Evolutionary conservation across 805 yeast species (phyloP).

Genomic region (Ogataea neopini): DNA sequence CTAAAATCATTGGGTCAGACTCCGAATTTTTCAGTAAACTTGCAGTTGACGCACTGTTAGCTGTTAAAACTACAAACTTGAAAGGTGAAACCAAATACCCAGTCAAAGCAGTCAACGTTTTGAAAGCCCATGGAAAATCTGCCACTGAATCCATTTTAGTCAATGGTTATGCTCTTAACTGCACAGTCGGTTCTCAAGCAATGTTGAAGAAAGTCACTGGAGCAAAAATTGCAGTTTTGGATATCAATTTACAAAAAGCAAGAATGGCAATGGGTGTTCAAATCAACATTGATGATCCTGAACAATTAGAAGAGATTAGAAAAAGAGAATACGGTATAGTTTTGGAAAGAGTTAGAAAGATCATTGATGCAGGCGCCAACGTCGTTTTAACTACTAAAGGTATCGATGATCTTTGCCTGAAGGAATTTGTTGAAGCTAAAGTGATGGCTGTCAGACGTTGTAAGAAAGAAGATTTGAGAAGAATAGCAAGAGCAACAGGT

Average conservation of each 20-base stretch:
- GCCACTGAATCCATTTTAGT: constrained; percentile 83
- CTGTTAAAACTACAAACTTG: constrained; percentile 85
- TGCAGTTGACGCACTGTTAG: constrained; percentile 94
- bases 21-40: constrained; percentile 84
- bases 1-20: constrained; percentile 93
- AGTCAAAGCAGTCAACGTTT: constrained; percentile 92
- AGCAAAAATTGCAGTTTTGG: constrained; percentile 86
- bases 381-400: constrained; percentile 93
- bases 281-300: constrained; percentile 95
- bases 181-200: constrained; percentile 97
- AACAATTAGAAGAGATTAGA: constrained; percentile 82
- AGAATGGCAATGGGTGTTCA: constrained; percentile 98
- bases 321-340: constrained; percentile 86
- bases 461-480: constrained; percentile 91
- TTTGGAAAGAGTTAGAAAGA: constrained; percentile 77
- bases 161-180: constrained; percentile 93
- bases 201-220: constrained; percentile 72
- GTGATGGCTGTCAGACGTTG: constrained; percentile 97
- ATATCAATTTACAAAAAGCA: constrained; percentile 91
- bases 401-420: constrained; percentile 88
- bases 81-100: constrained; percentile 93
- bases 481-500: constrained; percentile 98
- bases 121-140: constrained; percentile 96
- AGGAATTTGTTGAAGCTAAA: constrained; percentile 87
- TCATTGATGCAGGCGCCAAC: constrained; percentile 86